phyloP scores from a whole-genome alignment of 805 yeast genomes.

The Kregervanrija delftensis region DNA sequence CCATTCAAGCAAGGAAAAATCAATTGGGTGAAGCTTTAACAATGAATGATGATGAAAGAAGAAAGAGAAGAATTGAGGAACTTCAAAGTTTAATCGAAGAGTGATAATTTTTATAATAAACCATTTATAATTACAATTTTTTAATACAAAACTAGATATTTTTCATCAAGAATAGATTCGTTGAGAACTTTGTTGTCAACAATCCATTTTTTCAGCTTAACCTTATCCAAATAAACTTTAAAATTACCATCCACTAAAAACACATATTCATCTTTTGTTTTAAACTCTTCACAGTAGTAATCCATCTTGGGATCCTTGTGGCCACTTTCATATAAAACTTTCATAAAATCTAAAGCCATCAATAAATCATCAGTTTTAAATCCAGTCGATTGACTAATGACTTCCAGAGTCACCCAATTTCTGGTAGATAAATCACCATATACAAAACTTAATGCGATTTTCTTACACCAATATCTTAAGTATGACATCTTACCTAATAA shows the following conservation, averaged over 20 bases:
- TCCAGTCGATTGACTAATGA: conserved; percentile 52
- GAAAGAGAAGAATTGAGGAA: conserved; percentile 65
- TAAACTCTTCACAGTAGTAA: conserved; percentile 18
- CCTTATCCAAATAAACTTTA: conserved; percentile 18
- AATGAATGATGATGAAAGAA: conserved; percentile 66
- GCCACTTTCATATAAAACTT: conserved; percentile 29
- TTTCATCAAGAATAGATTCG: conserved; percentile 12
- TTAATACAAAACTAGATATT: conserved; percentile 22
- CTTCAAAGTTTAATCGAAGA: conserved; percentile 59
- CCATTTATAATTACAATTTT: not conserved
- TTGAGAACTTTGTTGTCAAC: conserved; percentile 16
- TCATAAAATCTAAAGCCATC: conserved; percentile 52
- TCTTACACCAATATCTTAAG: conserved; percentile 65
- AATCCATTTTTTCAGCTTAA: conserved; percentile 24
- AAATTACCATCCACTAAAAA: conserved; percentile 20
- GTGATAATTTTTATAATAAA: conserved; percentile 4
- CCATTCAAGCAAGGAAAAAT: conserved; percentile 78
- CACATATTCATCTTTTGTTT: conserved; percentile 12
- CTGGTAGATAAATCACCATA: conserved; percentile 31
- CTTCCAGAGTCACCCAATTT: conserved; percentile 35
- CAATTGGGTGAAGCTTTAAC: conserved; percentile 77
- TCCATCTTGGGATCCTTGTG: conserved; percentile 21
- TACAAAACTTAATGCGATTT: conserved; percentile 37
- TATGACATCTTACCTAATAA: conserved; percentile 74
- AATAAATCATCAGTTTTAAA: conserved; percentile 57